phyloP scores from a whole-genome alignment of 441 rosid species.

The Adansonia gregorii region DNA sequence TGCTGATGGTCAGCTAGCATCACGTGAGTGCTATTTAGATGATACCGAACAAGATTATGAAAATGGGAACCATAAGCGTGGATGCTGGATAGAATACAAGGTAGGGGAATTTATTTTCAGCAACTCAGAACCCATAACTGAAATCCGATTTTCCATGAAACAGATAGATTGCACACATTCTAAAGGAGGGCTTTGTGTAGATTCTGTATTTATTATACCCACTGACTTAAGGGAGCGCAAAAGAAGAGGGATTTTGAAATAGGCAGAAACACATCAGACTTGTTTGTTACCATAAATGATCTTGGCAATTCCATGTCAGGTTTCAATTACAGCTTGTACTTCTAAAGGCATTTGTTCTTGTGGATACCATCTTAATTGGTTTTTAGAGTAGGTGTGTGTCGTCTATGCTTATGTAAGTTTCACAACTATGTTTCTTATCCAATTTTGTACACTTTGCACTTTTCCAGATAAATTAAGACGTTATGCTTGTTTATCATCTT shows the following conservation, averaged over 20 bases:
- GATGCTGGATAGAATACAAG: slow-evolving; percentile 79
- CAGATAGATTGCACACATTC: slow-evolving; percentile 92
- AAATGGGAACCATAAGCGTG: slow-evolving; percentile 68
- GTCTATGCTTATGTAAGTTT: slow-evolving; percentile 42
- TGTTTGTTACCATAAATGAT: slow-evolving; percentile 29
- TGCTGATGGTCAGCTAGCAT: slow-evolving; percentile 73
- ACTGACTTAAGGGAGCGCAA: slow-evolving; percentile 55
- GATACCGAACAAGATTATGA: slow-evolving; percentile 50
- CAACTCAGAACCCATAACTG: slow-evolving; percentile 54
- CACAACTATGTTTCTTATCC: slow-evolving; percentile 39
- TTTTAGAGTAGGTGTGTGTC: slow-evolving; percentile 43
- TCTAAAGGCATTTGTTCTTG: slow-evolving; percentile 37
- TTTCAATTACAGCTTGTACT: slow-evolving; percentile 44
- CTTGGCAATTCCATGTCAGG: slow-evolving; percentile 33
- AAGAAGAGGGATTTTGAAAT: slow-evolving; percentile 48
- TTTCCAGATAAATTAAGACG: slow-evolving; percentile 32
- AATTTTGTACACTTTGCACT: slow-evolving; percentile 39
- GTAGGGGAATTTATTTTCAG: slow-evolving; percentile 73
- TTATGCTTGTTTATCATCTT: slow-evolving; percentile 32
- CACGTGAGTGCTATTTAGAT: slow-evolving; percentile 58
- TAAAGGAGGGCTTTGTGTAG: slow-evolving; percentile 88
- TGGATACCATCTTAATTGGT: slow-evolving; percentile 41
- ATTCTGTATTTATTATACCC: slow-evolving; percentile 77
- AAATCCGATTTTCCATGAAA: slow-evolving; percentile 76
- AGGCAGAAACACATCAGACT: slow-evolving; percentile 27